Evolutionary conservation across 768 basidiomycete genomes (phyloP).

Genomic region (Strobilomyces dryophilus): DNA sequence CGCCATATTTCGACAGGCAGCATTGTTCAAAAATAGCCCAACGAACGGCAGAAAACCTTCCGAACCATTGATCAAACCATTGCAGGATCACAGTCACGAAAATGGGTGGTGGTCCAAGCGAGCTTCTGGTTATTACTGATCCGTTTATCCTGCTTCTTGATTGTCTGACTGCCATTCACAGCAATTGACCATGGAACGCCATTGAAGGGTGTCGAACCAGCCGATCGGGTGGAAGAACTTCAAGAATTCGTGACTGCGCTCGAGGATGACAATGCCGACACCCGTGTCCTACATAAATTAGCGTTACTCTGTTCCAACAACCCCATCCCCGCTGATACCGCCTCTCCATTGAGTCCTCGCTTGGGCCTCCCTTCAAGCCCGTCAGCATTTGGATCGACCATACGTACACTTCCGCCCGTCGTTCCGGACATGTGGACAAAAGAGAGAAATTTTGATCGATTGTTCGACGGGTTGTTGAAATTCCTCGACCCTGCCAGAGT

Average conservation of each 20-base stretch:
- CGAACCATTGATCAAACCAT: conserved; percentile 62
- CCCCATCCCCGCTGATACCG: conserved; percentile 39
- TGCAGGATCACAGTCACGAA: conserved; percentile 64
- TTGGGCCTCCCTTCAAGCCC: conserved; percentile 50
- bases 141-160: neutral
- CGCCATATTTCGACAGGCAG: conserved; percentile 66
- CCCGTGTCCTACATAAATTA: conserved; percentile 59
- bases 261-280: conserved; percentile 47
- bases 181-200: conserved; percentile 46
- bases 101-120: conserved; percentile 85
- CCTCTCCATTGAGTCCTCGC: conserved; percentile 52
- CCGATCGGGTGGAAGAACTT: conserved; percentile 48
- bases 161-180: conserved; percentile 14
- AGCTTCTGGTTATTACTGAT: conserved; percentile 52
- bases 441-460: conserved; percentile 62
- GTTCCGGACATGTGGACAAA: conserved; percentile 67
- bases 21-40: conserved; percentile 81
- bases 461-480: conserved; percentile 62
- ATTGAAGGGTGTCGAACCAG: conserved; percentile 34
- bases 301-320: conserved; percentile 60
- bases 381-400: conserved; percentile 49
- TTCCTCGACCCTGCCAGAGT: conserved; percentile 66
- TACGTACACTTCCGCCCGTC: conserved; percentile 36
- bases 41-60: conserved; percentile 45
- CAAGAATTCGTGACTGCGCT: conserved; percentile 51